A percentile compares a stretch with the other conserved stretches of the same genome.
phyloP scores from a whole-genome alignment of 1,284 basidiomycete species.

The Trichosporon coremiiforme region DNA sequence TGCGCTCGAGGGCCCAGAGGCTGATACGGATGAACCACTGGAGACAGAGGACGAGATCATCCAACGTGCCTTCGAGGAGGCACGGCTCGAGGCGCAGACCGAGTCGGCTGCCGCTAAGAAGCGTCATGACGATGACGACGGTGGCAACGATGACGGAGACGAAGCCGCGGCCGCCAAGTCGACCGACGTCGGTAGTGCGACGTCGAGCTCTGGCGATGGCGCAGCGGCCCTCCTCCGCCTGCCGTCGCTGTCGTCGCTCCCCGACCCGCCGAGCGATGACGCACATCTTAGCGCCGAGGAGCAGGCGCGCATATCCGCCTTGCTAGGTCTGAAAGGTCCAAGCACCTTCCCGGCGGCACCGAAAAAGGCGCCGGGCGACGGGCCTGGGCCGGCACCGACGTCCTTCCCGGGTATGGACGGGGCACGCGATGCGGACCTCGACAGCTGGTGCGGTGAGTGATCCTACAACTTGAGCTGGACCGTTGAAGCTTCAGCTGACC shows the following conservation, averaged over 20 bases:
- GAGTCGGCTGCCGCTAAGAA: background rate
- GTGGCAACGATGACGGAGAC: background rate
- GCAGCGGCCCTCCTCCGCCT: background rate
- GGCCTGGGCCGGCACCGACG: constrained; percentile 28
- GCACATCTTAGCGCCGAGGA: constrained; percentile 32
- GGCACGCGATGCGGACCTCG: constrained; percentile 45
- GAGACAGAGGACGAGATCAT: constrained; percentile 46
- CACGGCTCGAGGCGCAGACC: constrained; percentile 31
- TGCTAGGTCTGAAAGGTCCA: constrained; percentile 40
- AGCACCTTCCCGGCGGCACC: constrained; percentile 31
- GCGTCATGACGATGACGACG: background rate
- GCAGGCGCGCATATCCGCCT: constrained; percentile 34
- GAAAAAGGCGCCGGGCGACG: constrained; percentile 19
- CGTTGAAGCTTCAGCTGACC: no score
- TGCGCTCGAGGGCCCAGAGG: background rate
- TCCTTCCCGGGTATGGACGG: constrained; percentile 47
- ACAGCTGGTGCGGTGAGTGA: constrained; percentile 54
- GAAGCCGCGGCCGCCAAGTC: background rate
- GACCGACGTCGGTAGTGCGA: background rate
- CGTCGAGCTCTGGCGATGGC: background rate
- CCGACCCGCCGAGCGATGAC: constrained; percentile 24
- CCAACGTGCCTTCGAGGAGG: constrained; percentile 41
- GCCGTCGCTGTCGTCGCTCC: constrained; percentile 19
- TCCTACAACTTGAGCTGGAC: no score
- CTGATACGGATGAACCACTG: constrained; percentile 9